Percentiles rank a stretch among this genome's conserved stretches.
Conservation (phyloP, 1,284 basidiomycete species). For the Thelephora terrestris region DNA sequence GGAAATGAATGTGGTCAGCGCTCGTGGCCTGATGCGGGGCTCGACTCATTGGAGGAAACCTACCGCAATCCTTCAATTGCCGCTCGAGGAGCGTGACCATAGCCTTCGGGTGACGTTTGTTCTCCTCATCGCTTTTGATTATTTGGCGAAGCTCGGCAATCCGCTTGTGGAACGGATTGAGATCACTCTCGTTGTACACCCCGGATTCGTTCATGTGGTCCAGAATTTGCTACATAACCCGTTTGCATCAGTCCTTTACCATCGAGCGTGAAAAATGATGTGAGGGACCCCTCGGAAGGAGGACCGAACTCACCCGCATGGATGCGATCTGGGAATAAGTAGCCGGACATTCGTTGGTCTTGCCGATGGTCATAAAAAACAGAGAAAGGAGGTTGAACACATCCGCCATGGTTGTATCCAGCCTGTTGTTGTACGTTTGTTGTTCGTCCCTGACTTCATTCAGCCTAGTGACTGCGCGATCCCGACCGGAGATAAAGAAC, state of each 20-base stretch:
- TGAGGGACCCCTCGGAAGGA: neutral
- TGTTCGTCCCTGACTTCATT: slow-evolving; percentile 85
- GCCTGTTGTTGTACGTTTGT: slow-evolving; percentile 72
- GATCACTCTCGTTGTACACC: slow-evolving; percentile 84
- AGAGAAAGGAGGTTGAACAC: slow-evolving; percentile 88
- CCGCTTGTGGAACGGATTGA: slow-evolving; percentile 76
- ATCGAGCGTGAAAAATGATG: neutral
- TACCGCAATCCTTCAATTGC: slow-evolving; percentile 88
- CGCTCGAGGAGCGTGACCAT: slow-evolving; percentile 87
- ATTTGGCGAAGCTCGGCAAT: slow-evolving; percentile 74
- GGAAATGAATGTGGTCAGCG: slow-evolving; percentile 1
- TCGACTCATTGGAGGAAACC: slow-evolving; percentile 24
- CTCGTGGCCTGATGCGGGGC: neutral
- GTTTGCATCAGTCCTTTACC: neutral
- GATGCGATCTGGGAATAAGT: slow-evolving; percentile 91
- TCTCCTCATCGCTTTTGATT: slow-evolving; percentile 73
- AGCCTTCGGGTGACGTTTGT: slow-evolving; percentile 76
- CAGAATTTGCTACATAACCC: slow-evolving; percentile 69
- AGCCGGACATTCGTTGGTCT: slow-evolving; percentile 85
- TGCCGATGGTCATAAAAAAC: slow-evolving; percentile 90
- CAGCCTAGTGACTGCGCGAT: slow-evolving; percentile 69
- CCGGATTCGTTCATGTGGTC: slow-evolving; percentile 91
- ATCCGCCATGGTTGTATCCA: slow-evolving; percentile 89
- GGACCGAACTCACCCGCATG: slow-evolving; percentile 66
- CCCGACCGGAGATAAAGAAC: neutral